Conservation (phyloP, 495 filamentous ascomycete species). For the Hypoxylon cercidicola region DNA sequence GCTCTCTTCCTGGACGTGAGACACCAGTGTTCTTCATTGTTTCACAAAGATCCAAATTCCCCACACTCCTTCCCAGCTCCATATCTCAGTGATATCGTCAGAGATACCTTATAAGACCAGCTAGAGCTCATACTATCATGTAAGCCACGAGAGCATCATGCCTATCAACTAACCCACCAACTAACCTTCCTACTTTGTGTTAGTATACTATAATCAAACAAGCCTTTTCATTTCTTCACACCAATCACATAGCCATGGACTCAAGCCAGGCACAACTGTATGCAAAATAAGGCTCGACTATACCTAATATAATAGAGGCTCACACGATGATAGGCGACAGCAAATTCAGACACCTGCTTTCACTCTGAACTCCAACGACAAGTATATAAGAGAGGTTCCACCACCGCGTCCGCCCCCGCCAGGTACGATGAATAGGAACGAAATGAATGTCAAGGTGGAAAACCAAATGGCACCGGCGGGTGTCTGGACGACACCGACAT, state of each 20-base stretch:
- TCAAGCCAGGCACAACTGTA: conserved; percentile 56
- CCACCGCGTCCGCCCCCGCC: conserved; percentile 49
- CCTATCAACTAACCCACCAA: conserved; percentile 36
- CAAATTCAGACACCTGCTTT: conserved; percentile 56
- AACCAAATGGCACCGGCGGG: conserved; percentile 51
- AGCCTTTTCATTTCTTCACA: conserved; percentile 42
- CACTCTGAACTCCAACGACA: conserved; percentile 51
- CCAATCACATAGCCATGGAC: conserved; percentile 51
- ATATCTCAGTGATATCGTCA: conserved; percentile 19
- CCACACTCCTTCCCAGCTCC: conserved; percentile 22
- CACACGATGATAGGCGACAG: conserved; percentile 52
- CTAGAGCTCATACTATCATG: conserved; percentile 48
- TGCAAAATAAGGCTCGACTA: conserved; percentile 24
- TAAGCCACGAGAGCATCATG: conserved; percentile 49
- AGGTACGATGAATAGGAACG: conserved; percentile 55
- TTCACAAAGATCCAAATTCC: conserved; percentile 31
- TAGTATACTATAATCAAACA: conserved; percentile 52
- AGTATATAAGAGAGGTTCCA: conserved; percentile 51
- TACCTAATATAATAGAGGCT: conserved; percentile 43
- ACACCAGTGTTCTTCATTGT: conserved; percentile 25
- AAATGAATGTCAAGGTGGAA: conserved; percentile 52
- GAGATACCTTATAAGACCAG: conserved; percentile 37
- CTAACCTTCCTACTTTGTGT: conserved; percentile 26
- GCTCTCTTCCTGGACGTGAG: conserved; percentile 18
- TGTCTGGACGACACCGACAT: conserved; percentile 57